Evolutionary conservation across 2,329 filamentous ascomycete genomes (phyloP).

Genomic region (Colletotrichum gloeosporioides): DNA sequence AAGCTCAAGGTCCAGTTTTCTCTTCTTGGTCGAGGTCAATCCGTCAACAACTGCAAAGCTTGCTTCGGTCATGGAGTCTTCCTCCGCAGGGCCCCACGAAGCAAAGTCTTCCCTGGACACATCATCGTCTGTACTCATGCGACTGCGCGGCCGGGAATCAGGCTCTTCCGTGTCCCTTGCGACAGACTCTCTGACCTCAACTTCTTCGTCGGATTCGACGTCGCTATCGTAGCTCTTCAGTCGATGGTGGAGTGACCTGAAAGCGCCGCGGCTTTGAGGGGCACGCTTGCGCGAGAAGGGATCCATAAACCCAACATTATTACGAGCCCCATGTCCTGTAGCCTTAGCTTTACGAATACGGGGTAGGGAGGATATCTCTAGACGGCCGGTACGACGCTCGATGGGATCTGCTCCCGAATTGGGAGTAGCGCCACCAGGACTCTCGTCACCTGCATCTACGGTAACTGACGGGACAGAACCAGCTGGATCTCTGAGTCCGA

Average conservation of each 20-base stretch:
- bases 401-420: constrained; percentile 66
- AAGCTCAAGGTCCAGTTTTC: constrained; percentile 74
- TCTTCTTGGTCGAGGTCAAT: constrained; percentile 63
- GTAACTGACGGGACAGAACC: constrained; percentile 47
- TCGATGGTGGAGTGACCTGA: constrained; percentile 83
- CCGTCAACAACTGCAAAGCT: constrained; percentile 70
- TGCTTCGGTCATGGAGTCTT: constrained; percentile 74
- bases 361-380: constrained; percentile 70
- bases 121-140: constrained; percentile 62
- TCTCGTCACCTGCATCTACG: constrained; percentile 67
- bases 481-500: constrained; percentile 57
- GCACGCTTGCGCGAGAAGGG: constrained; percentile 70
- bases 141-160: constrained; percentile 82
- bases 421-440: constrained; percentile 68
- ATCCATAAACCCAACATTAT: constrained; percentile 67
- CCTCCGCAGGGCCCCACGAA: constrained; percentile 56
- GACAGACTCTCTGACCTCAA: constrained; percentile 61
- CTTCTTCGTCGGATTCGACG: constrained; percentile 89
- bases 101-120: constrained; percentile 54
- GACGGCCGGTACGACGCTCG: constrained; percentile 62
- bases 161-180: constrained; percentile 83
- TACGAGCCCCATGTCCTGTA: constrained; percentile 56
- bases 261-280: constrained; percentile 61
- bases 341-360: constrained; percentile 75
- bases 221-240: constrained; percentile 77